Evolutionary conservation across 2,329 filamentous ascomycete species (phyloP), one percentile per base, ranked within the genome.

Genomic region (Pseudogymnoascus sp.): DNA sequence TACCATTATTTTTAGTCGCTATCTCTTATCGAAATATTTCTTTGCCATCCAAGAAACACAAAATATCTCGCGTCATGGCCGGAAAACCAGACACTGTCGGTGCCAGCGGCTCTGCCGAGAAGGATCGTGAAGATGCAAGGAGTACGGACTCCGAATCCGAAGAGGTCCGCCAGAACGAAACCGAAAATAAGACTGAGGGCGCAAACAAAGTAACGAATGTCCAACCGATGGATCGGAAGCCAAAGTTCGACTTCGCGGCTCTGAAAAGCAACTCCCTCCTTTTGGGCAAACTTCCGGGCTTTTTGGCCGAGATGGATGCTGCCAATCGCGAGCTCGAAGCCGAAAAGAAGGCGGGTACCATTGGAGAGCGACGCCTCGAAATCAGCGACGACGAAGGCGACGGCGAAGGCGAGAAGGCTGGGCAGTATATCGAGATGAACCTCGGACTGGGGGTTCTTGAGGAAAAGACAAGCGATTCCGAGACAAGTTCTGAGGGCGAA

Each of bases 391-490:
- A 60, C 10, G 59, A 60, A 40, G 31, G 31, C 31, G 31, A 33
- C 11, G 31, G 31, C 31, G 38, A 19, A 40, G 59, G 59, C 38
- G 33, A 42, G 59, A 60, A 60, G 35, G 33, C 19, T n/a, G 60
- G 40, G 17, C 65, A 63, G 37, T 60, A 60, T 53, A 63, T 66
- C 17, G 62, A 66, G 40, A 68, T 68, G 67, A 64, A 68, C 31
- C 60, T 67, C 7, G 67, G 67, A 17, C 38, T 68, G 11, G 67
- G 65, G 6, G 67, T 68, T 60, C 60, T 66, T n/a, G 67, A 68
- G 37, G 67, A 68, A 46, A 65, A 64, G 62, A 62, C 31, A 33
- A 62, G 64, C 9, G 59, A 31, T 35, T 61, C 53, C 6, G 50
- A 63, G 33, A 63, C 38, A 23, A 64, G 60, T 59, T 46, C 35